Conservation (phyloP, 306 rosid species). For the Gleditsia sinensis region DNA sequence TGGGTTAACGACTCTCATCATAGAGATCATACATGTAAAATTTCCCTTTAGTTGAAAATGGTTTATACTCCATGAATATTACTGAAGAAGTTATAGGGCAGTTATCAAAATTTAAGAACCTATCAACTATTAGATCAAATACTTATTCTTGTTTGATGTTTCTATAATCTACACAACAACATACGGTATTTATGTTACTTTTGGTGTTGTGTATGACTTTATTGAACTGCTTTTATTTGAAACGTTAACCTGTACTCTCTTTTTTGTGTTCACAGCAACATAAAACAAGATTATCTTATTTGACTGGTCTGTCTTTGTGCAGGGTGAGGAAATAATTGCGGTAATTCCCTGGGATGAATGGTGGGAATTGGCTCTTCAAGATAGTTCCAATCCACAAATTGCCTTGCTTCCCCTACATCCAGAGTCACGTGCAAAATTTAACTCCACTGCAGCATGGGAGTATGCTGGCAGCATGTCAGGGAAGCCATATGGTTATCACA, state of each 20-base stretch:
- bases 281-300: constrained; percentile 1
- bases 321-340: constrained; percentile 97
- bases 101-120: background rate
- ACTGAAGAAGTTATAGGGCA: background rate
- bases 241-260: background rate
- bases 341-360: constrained; percentile 96
- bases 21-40: background rate
- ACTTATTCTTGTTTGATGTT: background rate
- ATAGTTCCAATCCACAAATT: constrained; percentile 88
- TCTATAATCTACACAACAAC: background rate
- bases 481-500: constrained; percentile 98
- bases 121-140: too few relatives aligned
- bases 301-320: constrained; percentile 25
- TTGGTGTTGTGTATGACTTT: background rate
- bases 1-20: background rate
- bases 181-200: background rate
- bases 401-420: constrained; percentile 95
- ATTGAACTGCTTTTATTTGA: background rate
- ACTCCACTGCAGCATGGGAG: constrained; percentile 93
- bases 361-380: constrained; percentile 89
- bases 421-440: constrained; percentile 71
- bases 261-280: background rate
- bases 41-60: background rate
- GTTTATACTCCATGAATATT: background rate
- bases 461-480: constrained; percentile 93